Evolutionary conservation across 129 eudicot species (phyloP), one percentile per base, ranked within the genome.

Genomic region (Gnaphalium uliginosum): DNA sequence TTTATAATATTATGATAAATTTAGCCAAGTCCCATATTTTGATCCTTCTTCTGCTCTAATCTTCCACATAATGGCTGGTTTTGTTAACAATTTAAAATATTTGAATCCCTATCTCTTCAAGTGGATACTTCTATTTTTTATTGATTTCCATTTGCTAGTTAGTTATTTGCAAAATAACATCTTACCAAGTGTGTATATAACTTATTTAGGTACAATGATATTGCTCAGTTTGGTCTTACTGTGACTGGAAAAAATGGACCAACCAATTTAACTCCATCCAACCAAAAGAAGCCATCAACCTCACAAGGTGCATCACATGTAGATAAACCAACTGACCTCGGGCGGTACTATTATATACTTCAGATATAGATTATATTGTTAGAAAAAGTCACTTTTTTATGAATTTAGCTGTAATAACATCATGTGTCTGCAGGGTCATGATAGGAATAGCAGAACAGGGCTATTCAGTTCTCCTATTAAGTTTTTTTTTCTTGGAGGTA

Each of bases 401-500:
- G 56, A 69, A 71, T 77, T 50, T 48, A 30, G 60, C 26, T 66
- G 37, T 2, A 48, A 29, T 57, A 82, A 46, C 60, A 58, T 76
- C 5, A 57, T 67, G 70, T 51, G 33, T 56, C 37, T 82, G 50
- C 89, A 95, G 99, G 76, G 86, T 84, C 64, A 89, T 95, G 99
- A 91, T 95, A 79, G 93, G 93, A 69, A 86, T 95, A 82, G 96
- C 96, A 18, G 99, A 95, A 84, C 96, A 89, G 74, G 84, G 84
- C 37, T 95, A 91, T 72, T 95, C 99, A 59, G 33, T 91, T 69
- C 90, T 95, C 76, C 78, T 95, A 22, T 64, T 95, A 83, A 89
- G 72, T 82, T 81, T 91, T 82, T 95, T 95, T 86, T 91, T 95
- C 79, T 41, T 95, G 39, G 97, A 95, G 99, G 99, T 95, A 72